A percentile compares a stretch with the other conserved stretches of the same genome.
Conservation (phyloP, 2,329 filamentous ascomycete species). For the Malbranchea zuffiana region DNA sequence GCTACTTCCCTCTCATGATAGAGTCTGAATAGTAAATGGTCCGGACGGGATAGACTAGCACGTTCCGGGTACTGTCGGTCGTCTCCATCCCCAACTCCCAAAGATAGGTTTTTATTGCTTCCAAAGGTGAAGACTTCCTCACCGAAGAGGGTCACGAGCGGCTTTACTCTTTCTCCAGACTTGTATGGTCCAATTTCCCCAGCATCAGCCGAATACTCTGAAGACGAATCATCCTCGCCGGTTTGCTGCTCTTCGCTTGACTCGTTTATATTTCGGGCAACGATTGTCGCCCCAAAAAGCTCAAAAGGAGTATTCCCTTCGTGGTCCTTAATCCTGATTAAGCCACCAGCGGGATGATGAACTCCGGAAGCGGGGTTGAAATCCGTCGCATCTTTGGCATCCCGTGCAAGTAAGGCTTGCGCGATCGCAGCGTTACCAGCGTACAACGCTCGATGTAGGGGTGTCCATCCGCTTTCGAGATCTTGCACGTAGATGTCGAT, state of each 20-base stretch:
- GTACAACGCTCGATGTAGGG: slow-evolving; percentile 82
- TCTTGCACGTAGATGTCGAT: slow-evolving; percentile 83
- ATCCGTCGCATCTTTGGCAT: slow-evolving; percentile 54
- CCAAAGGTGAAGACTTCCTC: slow-evolving; percentile 91
- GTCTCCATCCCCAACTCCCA: slow-evolving; percentile 91
- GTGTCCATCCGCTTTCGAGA: slow-evolving; percentile 88
- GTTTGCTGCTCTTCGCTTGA: neutral
- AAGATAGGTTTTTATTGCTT: slow-evolving; percentile 87
- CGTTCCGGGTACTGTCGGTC: slow-evolving; percentile 90
- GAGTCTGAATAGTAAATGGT: slow-evolving; percentile 63
- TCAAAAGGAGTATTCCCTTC: slow-evolving; percentile 94
- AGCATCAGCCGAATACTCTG: slow-evolving; percentile 35
- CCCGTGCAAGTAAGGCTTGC: slow-evolving; percentile 66
- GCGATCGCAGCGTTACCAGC: slow-evolving; percentile 81
- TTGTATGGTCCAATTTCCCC: slow-evolving; percentile 34
- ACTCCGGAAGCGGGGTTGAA: slow-evolving; percentile 47
- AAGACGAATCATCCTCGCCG: slow-evolving; percentile 38
- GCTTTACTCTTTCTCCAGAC: slow-evolving; percentile 20
- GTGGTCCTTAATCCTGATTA: slow-evolving; percentile 91
- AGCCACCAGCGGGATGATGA: slow-evolving; percentile 53
- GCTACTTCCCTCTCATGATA: slow-evolving; percentile 52
- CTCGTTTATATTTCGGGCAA: slow-evolving; percentile 46
- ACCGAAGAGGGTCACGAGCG: slow-evolving; percentile 43
- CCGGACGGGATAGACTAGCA: slow-evolving; percentile 62
- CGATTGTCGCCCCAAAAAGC: slow-evolving; percentile 78